Evolutionary conservation across 2,329 filamentous ascomycete genomes (phyloP).

Genomic region (Paracamarosporium sp.): DNA sequence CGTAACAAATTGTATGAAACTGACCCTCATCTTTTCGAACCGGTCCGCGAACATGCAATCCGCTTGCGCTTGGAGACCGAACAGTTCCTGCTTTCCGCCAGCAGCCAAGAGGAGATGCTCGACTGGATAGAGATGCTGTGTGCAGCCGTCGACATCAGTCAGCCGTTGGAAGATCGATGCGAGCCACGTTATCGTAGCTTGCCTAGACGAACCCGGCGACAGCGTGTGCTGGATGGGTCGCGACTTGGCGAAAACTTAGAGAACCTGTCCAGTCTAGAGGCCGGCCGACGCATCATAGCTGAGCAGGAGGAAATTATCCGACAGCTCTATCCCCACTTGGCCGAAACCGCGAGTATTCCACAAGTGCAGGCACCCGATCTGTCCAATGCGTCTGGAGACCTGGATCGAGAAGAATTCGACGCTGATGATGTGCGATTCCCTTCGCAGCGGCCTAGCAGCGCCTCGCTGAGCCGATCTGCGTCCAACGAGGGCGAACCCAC

Average conservation of each 20-base stretch:
- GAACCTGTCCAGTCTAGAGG: constrained; percentile 34
- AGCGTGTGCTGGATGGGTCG: constrained; percentile 42
- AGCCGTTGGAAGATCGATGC: constrained; percentile 72
- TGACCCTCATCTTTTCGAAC: constrained; percentile 55
- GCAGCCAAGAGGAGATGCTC: constrained; percentile 69
- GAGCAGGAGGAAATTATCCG: constrained; percentile 58
- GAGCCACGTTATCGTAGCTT: constrained; percentile 55
- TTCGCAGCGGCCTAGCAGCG: constrained; percentile 21
- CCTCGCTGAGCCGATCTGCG: constrained; percentile 18
- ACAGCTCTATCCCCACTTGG: constrained; percentile 54
- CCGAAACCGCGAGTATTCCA: constrained; percentile 17
- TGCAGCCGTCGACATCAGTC: constrained; percentile 75
- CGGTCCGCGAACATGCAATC: constrained; percentile 65
- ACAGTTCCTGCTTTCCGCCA: constrained; percentile 73
- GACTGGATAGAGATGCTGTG: constrained; percentile 71
- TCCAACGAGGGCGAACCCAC: constrained; percentile 26
- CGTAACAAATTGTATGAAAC: constrained; percentile 51
- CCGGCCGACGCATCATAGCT: constrained; percentile 49
- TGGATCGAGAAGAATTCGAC: constrained; percentile 46
- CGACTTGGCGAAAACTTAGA: constrained; percentile 42
- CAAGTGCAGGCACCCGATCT: constrained; percentile 16
- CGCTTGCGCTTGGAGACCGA: constrained; percentile 76
- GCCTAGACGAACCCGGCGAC: constrained; percentile 50
- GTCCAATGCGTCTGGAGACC: constrained; percentile 25
- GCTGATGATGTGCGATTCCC: constrained; percentile 47